Conservation (phyloP, 2,329 filamentous ascomycete genomes). For the Orbilia blumenaviensis region DNA sequence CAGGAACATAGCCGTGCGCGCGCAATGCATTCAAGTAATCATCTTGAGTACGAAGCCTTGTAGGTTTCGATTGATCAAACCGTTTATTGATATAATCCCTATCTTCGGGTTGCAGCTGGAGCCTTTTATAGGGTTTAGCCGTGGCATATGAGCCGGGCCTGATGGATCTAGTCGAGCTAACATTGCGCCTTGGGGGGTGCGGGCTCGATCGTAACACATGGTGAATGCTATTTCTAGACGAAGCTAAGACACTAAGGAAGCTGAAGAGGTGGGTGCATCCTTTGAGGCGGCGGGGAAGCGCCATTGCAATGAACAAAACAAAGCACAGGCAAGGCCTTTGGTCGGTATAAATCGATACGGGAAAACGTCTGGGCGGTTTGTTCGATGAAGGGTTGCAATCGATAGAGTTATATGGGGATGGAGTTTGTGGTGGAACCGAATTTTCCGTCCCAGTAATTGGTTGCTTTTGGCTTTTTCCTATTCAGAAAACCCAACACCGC, state of each 20-base stretch:
- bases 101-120: not conserved
- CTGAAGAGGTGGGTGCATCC: constrained; percentile 17
- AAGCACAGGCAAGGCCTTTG: no score
- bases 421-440: no score
- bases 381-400: no score
- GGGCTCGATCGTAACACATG: not conserved
- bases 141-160: not conserved
- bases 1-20: constrained; percentile 26
- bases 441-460: no score
- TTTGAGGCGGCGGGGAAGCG: constrained; percentile 6
- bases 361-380: no score
- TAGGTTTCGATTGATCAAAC: constrained; percentile 5
- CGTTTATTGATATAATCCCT: not conserved
- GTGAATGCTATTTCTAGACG: constrained; percentile 9
- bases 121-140: not conserved
- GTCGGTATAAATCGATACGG: no score
- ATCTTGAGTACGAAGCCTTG: constrained; percentile 17
- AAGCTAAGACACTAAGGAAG: constrained; percentile 22
- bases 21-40: constrained; percentile 19
- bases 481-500: no score
- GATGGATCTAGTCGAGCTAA: not conserved
- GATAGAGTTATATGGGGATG: no score
- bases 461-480: no score
- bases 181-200: not conserved
- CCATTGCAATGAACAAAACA: not conserved